Base-by-base conservation (phyloP, 257 asterid genomes). In the Rehmannia glutinosa region DNA sequence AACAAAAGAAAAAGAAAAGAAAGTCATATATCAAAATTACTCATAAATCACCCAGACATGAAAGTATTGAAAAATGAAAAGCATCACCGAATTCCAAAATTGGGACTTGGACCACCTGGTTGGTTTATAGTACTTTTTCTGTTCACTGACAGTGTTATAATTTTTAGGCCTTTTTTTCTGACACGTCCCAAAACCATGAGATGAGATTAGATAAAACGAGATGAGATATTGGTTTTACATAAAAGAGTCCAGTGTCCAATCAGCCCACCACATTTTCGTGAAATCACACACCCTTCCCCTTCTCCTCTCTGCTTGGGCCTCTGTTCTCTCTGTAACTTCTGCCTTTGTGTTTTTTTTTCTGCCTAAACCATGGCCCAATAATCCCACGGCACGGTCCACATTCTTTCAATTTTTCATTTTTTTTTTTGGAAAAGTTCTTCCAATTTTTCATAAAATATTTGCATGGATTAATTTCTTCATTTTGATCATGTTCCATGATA, bases 201-300 rank as follows among this genome's bases (percentile, higher is more conserved):
- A 64, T 13, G 53, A 52, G 7, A 32, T 64, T 59, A 69, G 72
- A 64, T 13, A 41, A 52, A 3, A 32, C 32, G 45, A 10, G 8
- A 41, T 8, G 49, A 9, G 15, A 20, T 13, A 0, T 3, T 25
- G 8, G 21, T 27, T 47, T 45, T 64, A 33, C 24, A 19, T 33
- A 42, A 45, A 9, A 7, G 10, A 10, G 43, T 17, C 45, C 21
- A 23, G 21, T 1, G 1, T 54, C 68, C 58, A 36, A 5, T 32
- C 45, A 38, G 63, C 70, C 69, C 68, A 55, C 68, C 58, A 27
- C 45, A 39, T 15, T 67, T 67, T 32, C 53, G 9, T 67, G 64
- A 39, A 67, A 65, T 16, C 46, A 13, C 0, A 24, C 38, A 33
- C 5, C 7, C 39, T 33, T 33, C 15, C 20, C 3, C 0, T 47